Evolutionary conservation across 2,329 filamentous ascomycete genomes (phyloP).

Genomic region (Magnaporthiopsis incrustans): DNA sequence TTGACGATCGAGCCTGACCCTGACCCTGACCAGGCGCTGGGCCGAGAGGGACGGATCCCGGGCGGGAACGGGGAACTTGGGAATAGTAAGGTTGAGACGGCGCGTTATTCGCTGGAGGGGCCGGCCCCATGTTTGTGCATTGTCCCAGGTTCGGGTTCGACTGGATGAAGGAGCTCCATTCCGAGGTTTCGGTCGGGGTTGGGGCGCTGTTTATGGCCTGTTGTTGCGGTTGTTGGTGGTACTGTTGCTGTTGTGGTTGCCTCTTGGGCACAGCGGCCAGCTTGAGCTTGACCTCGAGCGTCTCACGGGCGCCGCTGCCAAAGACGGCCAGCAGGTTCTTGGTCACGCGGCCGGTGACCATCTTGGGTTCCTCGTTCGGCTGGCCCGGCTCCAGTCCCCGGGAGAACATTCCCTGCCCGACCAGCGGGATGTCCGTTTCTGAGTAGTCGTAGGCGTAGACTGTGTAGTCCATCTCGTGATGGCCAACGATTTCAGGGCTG

Average conservation of each 20-base stretch:
- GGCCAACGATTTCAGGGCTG: slow-evolving; percentile 79
- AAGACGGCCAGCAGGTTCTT: slow-evolving; percentile 81
- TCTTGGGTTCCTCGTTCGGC: slow-evolving; percentile 49
- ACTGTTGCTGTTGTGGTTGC: slow-evolving; percentile 14
- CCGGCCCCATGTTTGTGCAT: slow-evolving; percentile 22
- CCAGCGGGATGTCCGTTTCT: slow-evolving; percentile 84
- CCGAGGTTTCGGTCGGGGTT: slow-evolving; percentile 54
- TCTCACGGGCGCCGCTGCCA: slow-evolving; percentile 75
- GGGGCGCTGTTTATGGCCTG: slow-evolving; percentile 22
- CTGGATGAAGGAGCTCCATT: slow-evolving; percentile 73
- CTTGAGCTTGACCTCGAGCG: slow-evolving; percentile 85
- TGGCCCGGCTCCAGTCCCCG: slow-evolving; percentile 58
- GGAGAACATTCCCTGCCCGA: slow-evolving; percentile 93
- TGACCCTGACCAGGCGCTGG: slow-evolving; percentile 13
- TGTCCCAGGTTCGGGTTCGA: slow-evolving; percentile 51
- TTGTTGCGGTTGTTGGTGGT: slow-evolving; percentile 18
- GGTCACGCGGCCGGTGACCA: slow-evolving; percentile 85
- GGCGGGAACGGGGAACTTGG: slow-evolving; percentile 11
- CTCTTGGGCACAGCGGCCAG: slow-evolving; percentile 67
- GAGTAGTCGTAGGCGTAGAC: slow-evolving; percentile 96
- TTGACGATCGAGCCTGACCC: neutral
- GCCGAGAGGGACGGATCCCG: slow-evolving; percentile 9
- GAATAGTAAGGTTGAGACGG: slow-evolving; percentile 1
- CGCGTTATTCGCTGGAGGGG: slow-evolving; percentile 10
- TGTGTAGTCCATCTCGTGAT: slow-evolving; percentile 75